Base-by-base conservation (phyloP, 1,139 yeast species). In the Insectozyma bohioensis region DNA sequence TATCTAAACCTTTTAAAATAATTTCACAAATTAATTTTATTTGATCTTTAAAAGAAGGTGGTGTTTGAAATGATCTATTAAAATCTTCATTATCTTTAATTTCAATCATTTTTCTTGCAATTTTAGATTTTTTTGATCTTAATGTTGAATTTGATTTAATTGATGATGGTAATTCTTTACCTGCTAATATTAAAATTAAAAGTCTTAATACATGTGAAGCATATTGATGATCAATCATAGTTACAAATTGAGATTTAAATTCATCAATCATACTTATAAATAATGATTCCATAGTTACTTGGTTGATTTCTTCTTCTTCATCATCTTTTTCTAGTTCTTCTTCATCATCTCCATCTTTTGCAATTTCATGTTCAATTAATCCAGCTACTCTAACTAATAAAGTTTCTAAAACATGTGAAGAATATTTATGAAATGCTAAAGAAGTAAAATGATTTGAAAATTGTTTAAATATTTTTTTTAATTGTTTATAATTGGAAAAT, bases 341-440 rank as follows among this genome's bases (percentile, higher is more conserved):
- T n/a, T 56, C 63, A 24, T 49, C 57, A 41, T 37, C 58, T 23
- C 55, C 57, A 58, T 66, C 52, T 62, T 52, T 43, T 67, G 60
- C 62, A 27, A 69, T 50, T 40, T 85, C 95, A 45, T 77, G 78
- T 55, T 88, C 96, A 16, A 86, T 72, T 39, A 85, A 58, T 1
- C 87, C 80, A 1, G 96, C 94, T 33, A 78, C 60, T 53, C 94
- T 69, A 19, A 84, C 86, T 24, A 92, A 60, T 31, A 90, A 67
- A 0, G 97, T 86, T 56, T 92, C 98, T 33, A 88, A 69, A 34
- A 94, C 95, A 56, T 92, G 98, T 0, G 97, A 90, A 1, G 97
- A 81, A 55, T 87, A 92, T 54, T 90, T 88, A 51, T 92, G 97
- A 47, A 79, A 80, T 2, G 94, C 76, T 40, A 90, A 67, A n/a